Base-by-base conservation (phyloP, 352 stramenopile species). In the Halophytophthora polymorphica region DNA sequence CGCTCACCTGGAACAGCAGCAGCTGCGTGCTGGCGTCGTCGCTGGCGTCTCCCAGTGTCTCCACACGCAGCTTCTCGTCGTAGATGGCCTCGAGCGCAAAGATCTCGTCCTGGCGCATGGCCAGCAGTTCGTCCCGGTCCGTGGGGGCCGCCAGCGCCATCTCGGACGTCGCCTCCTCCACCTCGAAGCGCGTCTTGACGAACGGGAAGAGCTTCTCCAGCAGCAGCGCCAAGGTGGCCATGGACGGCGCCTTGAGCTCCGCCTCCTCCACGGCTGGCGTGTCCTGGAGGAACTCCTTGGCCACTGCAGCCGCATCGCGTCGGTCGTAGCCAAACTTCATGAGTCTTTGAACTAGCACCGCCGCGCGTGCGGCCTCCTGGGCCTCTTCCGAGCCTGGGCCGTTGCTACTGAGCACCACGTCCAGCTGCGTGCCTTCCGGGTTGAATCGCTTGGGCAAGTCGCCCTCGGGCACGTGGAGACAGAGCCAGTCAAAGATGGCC, bases 351-450 rank as follows among this genome's bases (percentile, higher is more conserved):
- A 92, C 68, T 1, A 93, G 52, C n/a, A 78, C 69, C 6, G 62
- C 41, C 1, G 64, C 65, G 13, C 68, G 58, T 8, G 63, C 56
- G 6, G 37, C 54, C 21, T 51, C 17, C 14, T 65, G 23, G 19
- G 38, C 39, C 5, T 61, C 35, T 21, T 40, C n/a, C 17, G 61
- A n/a, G 4, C 25, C 33, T 10, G 41, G n/a, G 5, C 56, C 52
- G 15, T 50, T 52, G 11, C 41, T 39, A 2, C 63, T 62, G 2
- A 84, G 47, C 2, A 94, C 73, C 6, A 95, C 87, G 46, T 97
- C 88, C 14, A 97, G 66, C 36, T 97, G 86, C n/a, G 90, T 96
- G 17, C 88, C 88, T 42, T 86, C 65, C 1, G 89, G 83, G 45
- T 93, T 92, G 54, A 96, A 97, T 10, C 73, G 72, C 58, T 86